Evolutionary conservation across 2,329 filamentous ascomycete genomes (phyloP).

Genomic region (Apiospora aurea): DNA sequence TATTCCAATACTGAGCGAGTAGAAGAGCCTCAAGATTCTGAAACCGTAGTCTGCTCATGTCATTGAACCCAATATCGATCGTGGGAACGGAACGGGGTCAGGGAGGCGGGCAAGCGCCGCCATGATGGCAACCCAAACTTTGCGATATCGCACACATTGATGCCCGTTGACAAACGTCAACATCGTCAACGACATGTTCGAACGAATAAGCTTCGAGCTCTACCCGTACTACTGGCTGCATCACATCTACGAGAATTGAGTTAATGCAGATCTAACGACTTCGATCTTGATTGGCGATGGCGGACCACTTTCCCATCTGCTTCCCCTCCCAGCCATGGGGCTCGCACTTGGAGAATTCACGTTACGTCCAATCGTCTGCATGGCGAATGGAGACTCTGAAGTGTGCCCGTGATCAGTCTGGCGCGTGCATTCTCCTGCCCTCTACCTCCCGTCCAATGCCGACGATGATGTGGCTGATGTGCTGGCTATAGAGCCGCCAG

Average conservation of each 20-base stretch:
- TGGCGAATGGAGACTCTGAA: not conserved
- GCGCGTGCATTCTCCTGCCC: conserved; percentile 1
- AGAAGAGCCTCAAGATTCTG: conserved; percentile 17
- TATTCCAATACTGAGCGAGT: conserved; percentile 6
- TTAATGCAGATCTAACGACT: conserved; percentile 12
- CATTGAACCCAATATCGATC: conserved; percentile 6
- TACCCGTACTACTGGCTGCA: conserved; percentile 11
- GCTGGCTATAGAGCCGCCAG: conserved; percentile 13
- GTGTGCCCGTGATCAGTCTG: not conserved
- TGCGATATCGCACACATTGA: conserved; percentile 15
- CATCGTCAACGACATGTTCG: not conserved
- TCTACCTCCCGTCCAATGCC: conserved; percentile 4
- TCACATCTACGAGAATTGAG: not conserved
- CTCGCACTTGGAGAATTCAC: conserved; percentile 13
- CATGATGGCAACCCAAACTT: conserved; percentile 17
- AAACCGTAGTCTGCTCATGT: conserved; percentile 1
- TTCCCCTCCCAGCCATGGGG: not conserved
- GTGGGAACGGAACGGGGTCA: conserved; percentile 8
- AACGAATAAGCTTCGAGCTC: conserved; percentile 5
- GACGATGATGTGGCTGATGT: not conserved
- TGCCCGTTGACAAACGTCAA: not conserved
- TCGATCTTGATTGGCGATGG: conserved; percentile 21
- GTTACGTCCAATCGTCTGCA: conserved; percentile 19
- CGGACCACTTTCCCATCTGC: conserved; percentile 15
- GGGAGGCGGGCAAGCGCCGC: conserved; percentile 5